Evolutionary conservation across 2,329 filamentous ascomycete genomes (phyloP), one percentile per base, ranked within the genome.

Genomic region (Microcyclospora tardicrescens): DNA sequence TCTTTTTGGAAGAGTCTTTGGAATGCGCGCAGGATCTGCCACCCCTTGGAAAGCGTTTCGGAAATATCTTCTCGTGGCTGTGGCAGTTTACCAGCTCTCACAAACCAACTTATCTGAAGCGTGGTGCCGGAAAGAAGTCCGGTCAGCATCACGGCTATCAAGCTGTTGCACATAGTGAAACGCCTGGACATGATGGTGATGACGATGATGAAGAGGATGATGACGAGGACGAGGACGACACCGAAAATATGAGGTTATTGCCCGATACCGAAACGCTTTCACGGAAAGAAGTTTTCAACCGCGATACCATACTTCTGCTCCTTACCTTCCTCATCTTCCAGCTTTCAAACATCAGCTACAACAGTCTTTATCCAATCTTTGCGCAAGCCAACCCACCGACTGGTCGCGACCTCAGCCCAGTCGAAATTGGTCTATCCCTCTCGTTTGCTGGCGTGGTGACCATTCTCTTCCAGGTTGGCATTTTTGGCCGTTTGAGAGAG

Each of bases 321-420:
- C 59, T 75, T 37, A 93, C 87, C 0, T 96, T 94, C 55, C 74
- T 95, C 33, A 80, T 96, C 36, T 98, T 96, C 56, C 87, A 95
- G 54, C 71, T 98, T 5, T 79, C 83, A 43, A 96, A 96, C 59
- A 85, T 95, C 48, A 86, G 85, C 3, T 98, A 87, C 71, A 95
- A 94, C 61, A 89, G 84, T 13, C 68, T 98, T 0, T 98, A 93
- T 53, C 91, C 91, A 1, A 89, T 96, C 38, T 98, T 96, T 52
- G 84, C 81, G 1, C 79, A 87, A 39, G 77, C 81, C 0, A 61
- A 72, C 1, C 69, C 77, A 0, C 91, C 91, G 0, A 79, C 79
- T 0, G 91, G 91, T 13, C 80, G 91, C 31, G 69, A 71, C 1
- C 67, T 96, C 3, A 72, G 72, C 0, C 84, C 89, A 0, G 72